Base-by-base conservation (phyloP, 169 alveolate species). In the Babesia bovis region DNA sequence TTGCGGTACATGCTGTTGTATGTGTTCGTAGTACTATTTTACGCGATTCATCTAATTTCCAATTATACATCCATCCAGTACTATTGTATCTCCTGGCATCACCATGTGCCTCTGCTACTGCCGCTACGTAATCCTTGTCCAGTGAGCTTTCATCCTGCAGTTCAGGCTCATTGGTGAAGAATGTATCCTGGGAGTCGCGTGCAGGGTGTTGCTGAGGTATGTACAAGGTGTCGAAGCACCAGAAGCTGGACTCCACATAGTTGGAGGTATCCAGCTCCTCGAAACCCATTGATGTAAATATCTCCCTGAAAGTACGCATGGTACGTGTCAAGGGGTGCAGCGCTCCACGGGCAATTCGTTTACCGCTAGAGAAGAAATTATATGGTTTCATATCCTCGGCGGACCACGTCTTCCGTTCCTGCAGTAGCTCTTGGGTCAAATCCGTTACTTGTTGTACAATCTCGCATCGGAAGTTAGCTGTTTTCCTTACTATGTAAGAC, bases 191-290 rank as follows among this genome's bases (percentile, higher is more conserved):
- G 19, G 96, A 94, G 83, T 98, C 99, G 49, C 99, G 93, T 4
- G 99, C 99, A 13, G 99, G 99, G 82, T 97, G 99, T 76, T 96
- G 97, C 90, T 98, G 99, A 12, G 99, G 99, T 79, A 96, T 97
- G 93, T 95, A 98, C 42, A 98, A 94, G 10, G 99, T 91, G 83
- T 98, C 99, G 87, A 98, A 98, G 87, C 98, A 97, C 99, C 99
- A 97, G 92, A 98, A 98, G 6, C 99, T 95, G 49, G 98, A 91
- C 89, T 97, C 99, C 19, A 97, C 99, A 85, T 91, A 98, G 71
- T 95, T 94, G 73, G 96, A 93, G 25, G 99, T 97, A 26, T 97
- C 96, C 99, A 98, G 96, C 90, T 98, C 99, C 93, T 97, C 97
- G 85, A 97, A 95, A 26, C 98, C 98, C 93, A 94, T 93, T 35